Evolutionary conservation across 306 rosid genomes (phyloP).

Genomic region (Macrotyloma uniflorum): DNA sequence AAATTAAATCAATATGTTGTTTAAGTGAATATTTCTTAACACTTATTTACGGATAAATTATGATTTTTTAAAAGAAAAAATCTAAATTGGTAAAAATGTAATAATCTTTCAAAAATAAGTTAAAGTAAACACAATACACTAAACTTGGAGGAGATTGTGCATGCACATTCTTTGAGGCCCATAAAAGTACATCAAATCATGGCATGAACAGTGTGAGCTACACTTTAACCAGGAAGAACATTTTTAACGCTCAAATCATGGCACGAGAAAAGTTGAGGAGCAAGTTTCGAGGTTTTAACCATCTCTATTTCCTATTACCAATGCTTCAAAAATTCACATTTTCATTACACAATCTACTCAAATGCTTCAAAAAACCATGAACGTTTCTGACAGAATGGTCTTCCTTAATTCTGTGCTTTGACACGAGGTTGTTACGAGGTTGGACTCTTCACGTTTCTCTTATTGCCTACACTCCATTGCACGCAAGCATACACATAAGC

Average conservation of each 20-base stretch:
- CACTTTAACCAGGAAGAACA: neutral
- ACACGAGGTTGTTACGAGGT: neutral
- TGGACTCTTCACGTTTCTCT: slow-evolving; percentile 15
- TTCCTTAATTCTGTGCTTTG: neutral
- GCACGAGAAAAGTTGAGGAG: neutral
- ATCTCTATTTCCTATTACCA: neutral
- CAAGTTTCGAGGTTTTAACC: neutral
- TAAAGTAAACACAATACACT: neutral
- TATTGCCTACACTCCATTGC: neutral
- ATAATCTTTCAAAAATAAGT: neutral
- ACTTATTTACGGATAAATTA: neutral
- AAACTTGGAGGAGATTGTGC: neutral
- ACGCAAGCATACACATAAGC: neutral
- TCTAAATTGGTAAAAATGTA: neutral
- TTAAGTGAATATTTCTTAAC: neutral
- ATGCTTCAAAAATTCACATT: neutral
- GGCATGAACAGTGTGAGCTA: no score
- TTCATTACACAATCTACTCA: neutral
- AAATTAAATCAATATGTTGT: neutral
- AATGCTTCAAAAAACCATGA: neutral
- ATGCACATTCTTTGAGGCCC: neutral
- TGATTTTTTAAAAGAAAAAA: neutral
- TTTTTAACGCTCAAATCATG: neutral
- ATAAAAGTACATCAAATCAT: neutral
- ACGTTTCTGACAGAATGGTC: neutral